phyloP scores from a whole-genome alignment of 176 grass and related monocot genomes.

The Phoenix dactylifera region DNA sequence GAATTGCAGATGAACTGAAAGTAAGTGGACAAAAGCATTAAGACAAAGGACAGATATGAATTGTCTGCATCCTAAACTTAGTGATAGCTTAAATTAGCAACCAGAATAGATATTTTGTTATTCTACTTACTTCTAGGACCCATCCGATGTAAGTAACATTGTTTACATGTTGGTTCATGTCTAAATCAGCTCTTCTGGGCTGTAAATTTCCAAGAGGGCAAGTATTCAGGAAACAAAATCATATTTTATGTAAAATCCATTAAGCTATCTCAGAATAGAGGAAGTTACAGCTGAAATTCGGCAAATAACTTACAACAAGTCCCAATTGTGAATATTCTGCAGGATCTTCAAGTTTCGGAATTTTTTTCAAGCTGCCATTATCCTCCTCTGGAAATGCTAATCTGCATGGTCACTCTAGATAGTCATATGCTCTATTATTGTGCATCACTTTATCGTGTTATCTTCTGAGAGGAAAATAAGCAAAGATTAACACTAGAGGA shows the following conservation, averaged over 20 bases:
- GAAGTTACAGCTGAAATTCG: too few species aligned
- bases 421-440: not conserved
- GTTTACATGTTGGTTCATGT: constrained; percentile 99
- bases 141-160: constrained; percentile 99
- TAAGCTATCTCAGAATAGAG: too few species aligned
- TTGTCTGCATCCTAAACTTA: too few species aligned
- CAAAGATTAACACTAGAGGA: too few species aligned
- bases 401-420: constrained; percentile 27
- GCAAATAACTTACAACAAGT: constrained; percentile 56
- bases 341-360: constrained; percentile 79
- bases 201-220: constrained; percentile 17
- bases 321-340: constrained; percentile 66
- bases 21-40: too few species aligned
- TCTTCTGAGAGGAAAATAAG: too few species aligned
- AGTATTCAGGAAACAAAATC: too few species aligned
- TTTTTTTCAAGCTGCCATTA: constrained; percentile 95
- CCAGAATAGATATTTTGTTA: not conserved
- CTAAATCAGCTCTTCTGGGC: constrained; percentile 97
- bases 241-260: too few species aligned
- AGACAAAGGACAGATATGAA: too few species aligned
- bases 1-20: too few species aligned
- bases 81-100: too few species aligned
- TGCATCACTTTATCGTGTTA: too few species aligned
- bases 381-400: constrained; percentile 92
- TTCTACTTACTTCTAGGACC: constrained; percentile 79